Percentiles rank a stretch among this genome's conserved stretches.
Conservation (phyloP, 805 yeast species). For the Yamadazyma ubonensis region DNA sequence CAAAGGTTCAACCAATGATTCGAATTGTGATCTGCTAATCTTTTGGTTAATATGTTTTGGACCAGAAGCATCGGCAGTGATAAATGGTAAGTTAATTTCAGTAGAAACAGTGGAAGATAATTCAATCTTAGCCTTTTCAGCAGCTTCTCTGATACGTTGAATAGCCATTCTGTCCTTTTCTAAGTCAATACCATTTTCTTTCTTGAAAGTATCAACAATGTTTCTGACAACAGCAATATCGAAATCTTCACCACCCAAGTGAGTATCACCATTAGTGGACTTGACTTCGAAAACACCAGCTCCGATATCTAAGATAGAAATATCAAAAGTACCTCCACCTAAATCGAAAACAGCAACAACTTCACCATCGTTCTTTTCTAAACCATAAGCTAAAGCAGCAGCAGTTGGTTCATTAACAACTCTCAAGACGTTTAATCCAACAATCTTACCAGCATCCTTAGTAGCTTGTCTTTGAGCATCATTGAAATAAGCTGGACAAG, state of each 20-base stretch:
- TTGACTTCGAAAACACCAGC: conserved; percentile 98
- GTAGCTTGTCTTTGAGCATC: conserved; percentile 93
- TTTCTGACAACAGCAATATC: conserved; percentile 84
- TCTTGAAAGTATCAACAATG: conserved; percentile 75
- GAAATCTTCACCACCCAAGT: conserved; percentile 91
- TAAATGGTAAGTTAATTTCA: conserved; percentile 77
- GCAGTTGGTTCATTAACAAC: conserved; percentile 92
- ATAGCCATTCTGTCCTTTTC: conserved; percentile 69
- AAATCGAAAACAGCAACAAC: conserved; percentile 95
- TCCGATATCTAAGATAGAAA: conserved; percentile 93
- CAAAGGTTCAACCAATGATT: conserved; percentile 63
- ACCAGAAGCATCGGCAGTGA: conserved; percentile 83
- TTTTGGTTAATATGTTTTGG: conserved; percentile 76
- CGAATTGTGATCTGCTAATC: conserved; percentile 66
- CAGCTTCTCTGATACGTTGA: conserved; percentile 84
- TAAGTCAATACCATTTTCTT: conserved; percentile 67
- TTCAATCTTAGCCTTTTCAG: conserved; percentile 88
- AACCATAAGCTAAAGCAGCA: conserved; percentile 93
- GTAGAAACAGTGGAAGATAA: conserved; percentile 72
- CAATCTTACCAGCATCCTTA: conserved; percentile 97
- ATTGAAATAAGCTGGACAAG: conserved; percentile 88
- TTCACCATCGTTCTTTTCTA: conserved; percentile 75
- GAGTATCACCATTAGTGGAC: conserved; percentile 96
- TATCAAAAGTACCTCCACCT: conserved; percentile 99
- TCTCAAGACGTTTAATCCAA: conserved; percentile 86